Percentiles rank a stretch among this genome's conserved stretches.
phyloP scores from a whole-genome alignment of 148 eudicot species.

The Simmondsia chinensis region DNA sequence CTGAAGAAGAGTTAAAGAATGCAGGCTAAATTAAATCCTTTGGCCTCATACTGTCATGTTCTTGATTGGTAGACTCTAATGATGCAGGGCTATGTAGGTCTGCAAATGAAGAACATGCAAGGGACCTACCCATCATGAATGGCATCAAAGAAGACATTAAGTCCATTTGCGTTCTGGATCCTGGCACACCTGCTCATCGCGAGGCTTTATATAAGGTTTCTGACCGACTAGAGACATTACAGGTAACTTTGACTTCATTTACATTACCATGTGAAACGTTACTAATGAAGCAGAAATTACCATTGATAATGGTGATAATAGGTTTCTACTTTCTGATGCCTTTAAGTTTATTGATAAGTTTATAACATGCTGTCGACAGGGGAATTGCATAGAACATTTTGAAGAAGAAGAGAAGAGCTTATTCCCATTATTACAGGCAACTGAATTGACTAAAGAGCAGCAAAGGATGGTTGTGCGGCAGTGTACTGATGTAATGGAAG shows the following conservation, averaged over 20 bases:
- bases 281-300: too few relatives aligned
- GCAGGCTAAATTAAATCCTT: too few relatives aligned
- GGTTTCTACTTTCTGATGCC: too few relatives aligned
- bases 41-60: too few relatives aligned
- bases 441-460: slow-evolving; percentile 44
- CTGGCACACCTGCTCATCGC: slow-evolving; percentile 41
- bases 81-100: slow-evolving; percentile 49
- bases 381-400: slow-evolving; percentile 66
- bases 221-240: slow-evolving; percentile 40
- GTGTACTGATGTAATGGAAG: slow-evolving; percentile 65
- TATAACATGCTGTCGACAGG: too few relatives aligned
- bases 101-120: slow-evolving; percentile 70
- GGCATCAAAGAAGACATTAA: slow-evolving; percentile 87
- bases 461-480: slow-evolving; percentile 47
- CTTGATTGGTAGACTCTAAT: too few relatives aligned
- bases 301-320: too few relatives aligned
- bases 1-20: too few relatives aligned
- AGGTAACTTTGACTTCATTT: slow-evolving; percentile 26
- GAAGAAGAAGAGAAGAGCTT: slow-evolving; percentile 67
- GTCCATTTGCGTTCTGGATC: slow-evolving; percentile 53
- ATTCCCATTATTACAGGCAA: slow-evolving; percentile 70
- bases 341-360: not conserved
- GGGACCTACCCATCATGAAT: slow-evolving; percentile 79
- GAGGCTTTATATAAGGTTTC: slow-evolving; percentile 52
- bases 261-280: not conserved